Base-by-base conservation (phyloP, 352 stramenopile genomes). In the Phytophthora litchii region DNA sequence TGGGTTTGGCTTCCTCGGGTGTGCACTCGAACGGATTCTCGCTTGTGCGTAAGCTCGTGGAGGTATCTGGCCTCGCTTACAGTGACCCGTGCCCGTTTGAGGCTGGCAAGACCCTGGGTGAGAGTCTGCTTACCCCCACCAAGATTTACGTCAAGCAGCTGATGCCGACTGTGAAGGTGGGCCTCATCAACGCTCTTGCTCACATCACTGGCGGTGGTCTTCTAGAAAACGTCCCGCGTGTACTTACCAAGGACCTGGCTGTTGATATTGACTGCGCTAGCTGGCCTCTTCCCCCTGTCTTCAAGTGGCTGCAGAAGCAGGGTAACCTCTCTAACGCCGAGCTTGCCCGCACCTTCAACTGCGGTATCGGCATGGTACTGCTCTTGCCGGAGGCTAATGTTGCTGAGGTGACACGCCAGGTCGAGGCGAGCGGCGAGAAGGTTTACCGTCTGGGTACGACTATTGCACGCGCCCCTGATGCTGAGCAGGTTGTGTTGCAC, bases 1-100 rank as follows among this genome's bases (percentile, higher is more conserved):
- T 99, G 36, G 97, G 96, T 57, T 70, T 99, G 54, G 71, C 92
- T 14, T 99, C 96, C 40, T 98, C 90, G 41, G 97, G 97, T 42
- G 88, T 99, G 29, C 97, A 99, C 80, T 99, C 96, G 71, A 99
- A 99, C 80, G 97, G 97, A 11, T 99, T 98, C 82, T 99, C 95
- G 63, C 80, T 99, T 19, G 97, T 99, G 48, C 85, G 97, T 49
- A 99, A 98, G 72, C 80, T 98, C 11, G 85, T 99, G 13, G 93
- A 98, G 7, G 85, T 96, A 36, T 96, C 94, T 20, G 80, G 80
- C n/a, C 67, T 94, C 16, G 55, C 67, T 35, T 95, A 95, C 76
- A 90, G 71, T 53, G 78, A 89, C 55, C 74, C 81, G 47, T 89
- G 76, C 13, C 86, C 88, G 38, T 96, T 93, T 46, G 83, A 86